Evolutionary conservation across 2,329 filamentous ascomycete genomes (phyloP), one percentile per base, ranked within the genome.

Genomic region (Epicoccum nigrum): DNA sequence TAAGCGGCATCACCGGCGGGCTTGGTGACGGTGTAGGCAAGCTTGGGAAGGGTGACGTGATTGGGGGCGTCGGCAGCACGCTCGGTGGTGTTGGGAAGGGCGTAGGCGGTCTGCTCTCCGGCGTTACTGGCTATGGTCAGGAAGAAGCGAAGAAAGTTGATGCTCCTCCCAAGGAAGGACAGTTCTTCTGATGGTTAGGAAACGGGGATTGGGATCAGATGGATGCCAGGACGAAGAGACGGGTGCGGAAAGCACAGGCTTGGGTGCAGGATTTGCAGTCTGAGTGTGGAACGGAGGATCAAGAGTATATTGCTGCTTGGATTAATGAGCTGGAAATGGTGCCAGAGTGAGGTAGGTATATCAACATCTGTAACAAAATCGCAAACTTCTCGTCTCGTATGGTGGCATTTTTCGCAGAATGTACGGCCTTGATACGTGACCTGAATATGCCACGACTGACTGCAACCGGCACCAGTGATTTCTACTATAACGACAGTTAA

Each of bases 1-100:
- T 77, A 2, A 63, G 65, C 4, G 74, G 74, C 2, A 67, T 76
- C 19, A 75, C 74, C 2, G 66, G 71, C 4, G 77, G 77, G 3
- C 40, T 79, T 2, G 77, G 76, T 4, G 74, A 76, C n/a, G 76
- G 76, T 1, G 74, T 79, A 4, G 73, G 71, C 2, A 77, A 77
- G 55, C 44, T 79, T 1, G 76, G 76, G 1, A 74, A 73, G 38
- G 77, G 77, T 1, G 74, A 79, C 59, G 61, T 79, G 2, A 63
- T 78, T 19, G 77, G 77, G 2, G 75, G 75, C 2, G 55, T 78
- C 6, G 72, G 74, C 6, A 74, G 69, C 11, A 76, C 72, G 5
- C 63, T 76, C 15, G 75, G 75, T 12, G 76, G 76, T 19, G 75
- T 77, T 0, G 62, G 65, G 1, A 67, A 62, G 33, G 72, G 72